Conservation (phyloP, 2,329 filamentous ascomycete genomes). For the Lomentospora prolificans region DNA sequence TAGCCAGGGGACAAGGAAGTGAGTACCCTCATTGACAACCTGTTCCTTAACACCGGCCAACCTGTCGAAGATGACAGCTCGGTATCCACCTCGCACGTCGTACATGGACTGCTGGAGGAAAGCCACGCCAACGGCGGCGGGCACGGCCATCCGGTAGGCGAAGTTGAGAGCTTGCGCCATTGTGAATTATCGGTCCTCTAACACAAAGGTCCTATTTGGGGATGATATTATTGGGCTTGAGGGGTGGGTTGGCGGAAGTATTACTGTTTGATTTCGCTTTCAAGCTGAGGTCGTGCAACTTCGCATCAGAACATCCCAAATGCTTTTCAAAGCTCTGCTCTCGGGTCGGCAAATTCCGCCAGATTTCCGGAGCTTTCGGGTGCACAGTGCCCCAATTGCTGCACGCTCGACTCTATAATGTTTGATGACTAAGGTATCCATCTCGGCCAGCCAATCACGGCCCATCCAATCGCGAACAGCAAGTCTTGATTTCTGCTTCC, state of each 20-base stretch:
- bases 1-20: constrained; percentile 93
- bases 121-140: constrained; percentile 57
- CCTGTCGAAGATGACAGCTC: constrained; percentile 97
- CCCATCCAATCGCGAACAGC: neutral
- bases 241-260: neutral
- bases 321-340: constrained; percentile 6
- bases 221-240: neutral
- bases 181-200: neutral
- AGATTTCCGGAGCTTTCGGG: constrained; percentile 8
- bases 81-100: constrained; percentile 89
- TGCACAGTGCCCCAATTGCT: neutral
- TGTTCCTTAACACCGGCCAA: constrained; percentile 83
- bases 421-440: constrained; percentile 1
- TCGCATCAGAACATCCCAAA: neutral
- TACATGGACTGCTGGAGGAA: constrained; percentile 75
- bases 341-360: constrained; percentile 2
- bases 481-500: constrained; percentile 2
- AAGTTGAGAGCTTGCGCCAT: constrained; percentile 34
- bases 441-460: neutral
- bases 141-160: constrained; percentile 62
- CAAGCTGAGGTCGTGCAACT: neutral
- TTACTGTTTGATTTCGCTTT: neutral
- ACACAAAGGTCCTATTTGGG: neutral
- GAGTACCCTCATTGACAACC: constrained; percentile 91
- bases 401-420: too few relatives aligned